phyloP scores from a whole-genome alignment of 192 early-diverging fungal species.

The Entophlyctis luteolus region DNA sequence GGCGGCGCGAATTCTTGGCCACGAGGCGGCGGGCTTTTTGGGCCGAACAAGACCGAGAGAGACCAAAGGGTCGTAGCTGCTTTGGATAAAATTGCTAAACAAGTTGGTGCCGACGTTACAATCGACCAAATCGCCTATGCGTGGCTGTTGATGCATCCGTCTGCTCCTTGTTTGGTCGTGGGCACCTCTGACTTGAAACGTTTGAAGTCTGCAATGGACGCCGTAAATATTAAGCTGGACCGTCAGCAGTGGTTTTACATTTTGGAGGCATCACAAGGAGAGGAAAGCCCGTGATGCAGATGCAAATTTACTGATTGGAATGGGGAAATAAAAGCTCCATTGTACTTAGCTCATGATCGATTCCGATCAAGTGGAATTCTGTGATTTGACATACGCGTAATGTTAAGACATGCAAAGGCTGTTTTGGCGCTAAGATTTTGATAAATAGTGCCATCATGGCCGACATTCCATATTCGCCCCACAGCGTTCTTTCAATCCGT shows the following conservation, averaged over 20 bases:
- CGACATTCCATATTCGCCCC: no score
- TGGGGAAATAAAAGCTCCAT: no score
- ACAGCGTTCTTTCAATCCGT: no score
- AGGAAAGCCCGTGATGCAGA: slow-evolving; percentile 10
- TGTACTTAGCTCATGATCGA: no score
- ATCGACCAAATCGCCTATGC: slow-evolving; percentile 46
- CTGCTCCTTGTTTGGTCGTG: slow-evolving; percentile 29
- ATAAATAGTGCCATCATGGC: no score
- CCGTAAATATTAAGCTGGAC: neutral
- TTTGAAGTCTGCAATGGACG: slow-evolving; percentile 5
- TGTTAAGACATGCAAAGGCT: no score
- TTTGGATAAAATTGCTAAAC: slow-evolving; percentile 24
- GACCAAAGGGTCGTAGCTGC: slow-evolving; percentile 22
- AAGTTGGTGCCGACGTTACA: slow-evolving; percentile 29
- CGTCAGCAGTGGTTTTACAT: slow-evolving; percentile 31
- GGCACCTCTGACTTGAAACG: slow-evolving; percentile 39
- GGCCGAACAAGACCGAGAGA: neutral
- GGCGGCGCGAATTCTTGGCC: slow-evolving; percentile 31
- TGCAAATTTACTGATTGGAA: no score
- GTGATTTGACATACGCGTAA: no score
- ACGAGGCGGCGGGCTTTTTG: neutral
- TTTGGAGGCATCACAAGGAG: slow-evolving; percentile 17
- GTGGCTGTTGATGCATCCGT: slow-evolving; percentile 39
- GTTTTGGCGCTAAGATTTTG: no score
- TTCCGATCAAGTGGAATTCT: no score